Evolutionary conservation across 2,329 filamentous ascomycete species (phyloP), one percentile per base, ranked within the genome.

Genomic region (Penicillium sp.): DNA sequence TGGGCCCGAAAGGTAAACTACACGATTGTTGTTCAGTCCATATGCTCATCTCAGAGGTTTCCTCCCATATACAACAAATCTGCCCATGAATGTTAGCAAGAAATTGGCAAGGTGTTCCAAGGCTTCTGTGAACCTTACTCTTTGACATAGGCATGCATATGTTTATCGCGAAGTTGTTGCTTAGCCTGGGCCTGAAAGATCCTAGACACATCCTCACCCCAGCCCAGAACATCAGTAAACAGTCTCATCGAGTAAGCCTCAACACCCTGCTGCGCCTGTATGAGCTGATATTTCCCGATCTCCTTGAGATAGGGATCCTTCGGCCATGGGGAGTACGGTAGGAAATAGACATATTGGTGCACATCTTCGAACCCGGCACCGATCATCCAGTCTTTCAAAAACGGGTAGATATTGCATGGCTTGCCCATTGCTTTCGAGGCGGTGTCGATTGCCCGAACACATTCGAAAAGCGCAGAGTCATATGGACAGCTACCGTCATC

Each of bases 331-430:
- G 59, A 62, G 33, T 62, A 63, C 2, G 59, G 62, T 13, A 63
- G 43, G 3, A 59, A 35, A 48, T 62, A 63, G 14, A 47, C 55
- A 16, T 43, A 46, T 51, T 57, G 50, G 3, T 21, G 43, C 23
- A 71, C 65, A 14, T 69, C 61, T n/a, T 68, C 61, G 50, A 74
- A 74, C 0, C 68, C 69, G 10, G 66, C 65, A 2, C 67, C 57
- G 10, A 61, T 57, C 45, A 73, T 45, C 48, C 54, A 55, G 4
- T 50, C 3, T 55, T 58, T 7, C 60, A 48, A 5, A 59, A 61
- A 19, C 66, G 58, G 25, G 63, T 64, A 21, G 64, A 57, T 47
- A 59, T 53, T 16, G 39, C 50, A 8, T 33, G 51, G 21, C 57
- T 45, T n/a, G 3, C 35, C 35, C 5, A 8, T 37, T 9, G 14